phyloP scores from a whole-genome alignment of 345 rosid genomes.

The Lenwebbia sp. region DNA sequence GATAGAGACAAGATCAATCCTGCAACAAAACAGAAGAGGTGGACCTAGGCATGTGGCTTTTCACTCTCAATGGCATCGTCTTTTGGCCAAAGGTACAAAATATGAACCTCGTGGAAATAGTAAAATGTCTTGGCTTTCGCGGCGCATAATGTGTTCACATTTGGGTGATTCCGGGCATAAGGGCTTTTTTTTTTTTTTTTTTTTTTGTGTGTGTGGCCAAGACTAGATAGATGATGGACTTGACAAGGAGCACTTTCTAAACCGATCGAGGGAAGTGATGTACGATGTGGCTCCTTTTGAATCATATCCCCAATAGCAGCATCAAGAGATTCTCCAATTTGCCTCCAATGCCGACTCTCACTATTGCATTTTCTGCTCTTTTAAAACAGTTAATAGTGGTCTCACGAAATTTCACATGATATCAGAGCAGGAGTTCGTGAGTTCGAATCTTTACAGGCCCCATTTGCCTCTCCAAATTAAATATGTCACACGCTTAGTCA shows the following conservation, averaged over 20 bases:
- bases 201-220: no score
- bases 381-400: no score
- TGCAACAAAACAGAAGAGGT: background rate
- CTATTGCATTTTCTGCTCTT: background rate
- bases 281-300: background rate
- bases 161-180: background rate
- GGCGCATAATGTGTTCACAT: background rate
- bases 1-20: background rate
- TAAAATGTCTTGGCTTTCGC: background rate
- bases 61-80: background rate
- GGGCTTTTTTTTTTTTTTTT: background rate
- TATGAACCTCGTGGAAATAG: background rate
- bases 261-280: background rate
- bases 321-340: background rate
- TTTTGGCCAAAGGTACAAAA: background rate
- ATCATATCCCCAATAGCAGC: background rate
- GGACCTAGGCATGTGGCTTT: background rate
- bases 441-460: no score
- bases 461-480: no score
- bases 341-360: background rate
- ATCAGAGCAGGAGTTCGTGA: rapidly evolving
- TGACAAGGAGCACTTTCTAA: background rate
- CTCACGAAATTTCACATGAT: no score
- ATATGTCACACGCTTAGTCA: no score
- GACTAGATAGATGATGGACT: background rate